Percentiles rank a stretch among this genome's conserved stretches.
These are phyloP conservation scores for Rhodomyrtus tomentosa DNA, from an alignment of 345 rosid species.

Conservation along the genomic window DNA sequence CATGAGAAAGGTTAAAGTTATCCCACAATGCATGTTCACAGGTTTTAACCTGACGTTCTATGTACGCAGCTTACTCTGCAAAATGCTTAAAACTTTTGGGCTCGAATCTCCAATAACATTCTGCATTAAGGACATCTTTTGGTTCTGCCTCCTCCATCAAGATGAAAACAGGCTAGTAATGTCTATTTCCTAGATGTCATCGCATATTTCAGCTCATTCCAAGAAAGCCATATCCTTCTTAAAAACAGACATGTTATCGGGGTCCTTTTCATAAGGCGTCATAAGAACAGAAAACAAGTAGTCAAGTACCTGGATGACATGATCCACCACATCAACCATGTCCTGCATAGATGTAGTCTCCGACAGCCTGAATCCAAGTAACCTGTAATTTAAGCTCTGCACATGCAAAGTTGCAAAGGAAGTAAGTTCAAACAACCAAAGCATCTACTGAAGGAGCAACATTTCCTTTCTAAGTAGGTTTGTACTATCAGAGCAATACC, in stretches of 20 bases:
- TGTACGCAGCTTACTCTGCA: not conserved
- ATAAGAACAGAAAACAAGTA: not conserved
- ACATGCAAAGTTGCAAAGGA: not conserved
- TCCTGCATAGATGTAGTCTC: conserved; percentile 34
- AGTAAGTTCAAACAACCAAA: not conserved
- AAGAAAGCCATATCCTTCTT: not conserved
- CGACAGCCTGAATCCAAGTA: conserved; percentile 68
- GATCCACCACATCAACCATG: conserved; percentile 27
- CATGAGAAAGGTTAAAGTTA: not conserved
- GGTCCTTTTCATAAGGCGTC: not conserved
- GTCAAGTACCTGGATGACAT: conserved; percentile 48
- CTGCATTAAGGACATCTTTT: not conserved
- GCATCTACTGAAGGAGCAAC: not conserved
- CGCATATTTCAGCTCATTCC: not conserved
- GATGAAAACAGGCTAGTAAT: not conserved
- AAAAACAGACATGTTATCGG: not conserved
- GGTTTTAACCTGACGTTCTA: not conserved
- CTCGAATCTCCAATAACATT: not conserved
- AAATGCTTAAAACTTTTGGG: not conserved
- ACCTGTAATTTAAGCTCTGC: conserved; percentile 76
- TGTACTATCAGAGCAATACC: conserved; percentile 23
- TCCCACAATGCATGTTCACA: not conserved
- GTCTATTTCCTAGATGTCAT: not conserved
- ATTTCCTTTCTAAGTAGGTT: not conserved
- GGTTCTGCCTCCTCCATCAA: not conserved